Conservation (phyloP, 2,329 filamentous ascomycete genomes). For the Microdochium trichocladiopsis region DNA sequence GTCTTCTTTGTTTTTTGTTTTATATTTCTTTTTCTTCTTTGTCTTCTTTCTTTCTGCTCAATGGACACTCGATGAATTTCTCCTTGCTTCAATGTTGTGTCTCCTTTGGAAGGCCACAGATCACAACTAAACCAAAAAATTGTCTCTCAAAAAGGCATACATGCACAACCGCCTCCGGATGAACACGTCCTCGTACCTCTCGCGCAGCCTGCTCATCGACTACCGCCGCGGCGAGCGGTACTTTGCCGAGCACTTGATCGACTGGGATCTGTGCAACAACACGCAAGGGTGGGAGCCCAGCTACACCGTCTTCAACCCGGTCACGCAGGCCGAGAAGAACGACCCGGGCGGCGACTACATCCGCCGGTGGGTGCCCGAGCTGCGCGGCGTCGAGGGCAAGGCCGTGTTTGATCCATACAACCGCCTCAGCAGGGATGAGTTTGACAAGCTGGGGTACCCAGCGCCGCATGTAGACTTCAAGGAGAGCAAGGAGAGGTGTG, state of each 20-base stretch:
- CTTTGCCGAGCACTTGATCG: slow-evolving; percentile 57
- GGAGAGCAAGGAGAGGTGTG: slow-evolving; percentile 46
- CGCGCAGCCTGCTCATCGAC: slow-evolving; percentile 58
- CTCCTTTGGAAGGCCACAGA: too few species aligned
- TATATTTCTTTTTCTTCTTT: neutral
- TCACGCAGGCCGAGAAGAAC: slow-evolving; percentile 61
- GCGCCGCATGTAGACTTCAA: slow-evolving; percentile 56
- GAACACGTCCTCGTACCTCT: slow-evolving; percentile 57
- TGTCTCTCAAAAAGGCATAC: slow-evolving; percentile 29
- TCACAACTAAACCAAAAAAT: neutral
- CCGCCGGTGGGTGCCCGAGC: slow-evolving; percentile 57
- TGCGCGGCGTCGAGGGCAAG: slow-evolving; percentile 47
- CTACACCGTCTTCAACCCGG: slow-evolving; percentile 65
- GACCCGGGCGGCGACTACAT: slow-evolving; percentile 61
- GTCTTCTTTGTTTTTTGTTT: neutral
- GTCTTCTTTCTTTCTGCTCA: too few species aligned
- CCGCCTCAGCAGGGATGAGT: slow-evolving; percentile 38
- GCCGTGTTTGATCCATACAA: slow-evolving; percentile 61
- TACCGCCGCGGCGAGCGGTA: slow-evolving; percentile 58
- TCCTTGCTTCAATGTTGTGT: too few species aligned
- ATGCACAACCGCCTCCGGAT: slow-evolving; percentile 64
- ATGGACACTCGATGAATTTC: too few species aligned
- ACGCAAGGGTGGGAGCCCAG: slow-evolving; percentile 67
- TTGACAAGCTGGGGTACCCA: slow-evolving; percentile 52
- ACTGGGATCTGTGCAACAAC: slow-evolving; percentile 55